Conservation (phyloP, 768 basidiomycete species). For the Boletellus emodensis region DNA sequence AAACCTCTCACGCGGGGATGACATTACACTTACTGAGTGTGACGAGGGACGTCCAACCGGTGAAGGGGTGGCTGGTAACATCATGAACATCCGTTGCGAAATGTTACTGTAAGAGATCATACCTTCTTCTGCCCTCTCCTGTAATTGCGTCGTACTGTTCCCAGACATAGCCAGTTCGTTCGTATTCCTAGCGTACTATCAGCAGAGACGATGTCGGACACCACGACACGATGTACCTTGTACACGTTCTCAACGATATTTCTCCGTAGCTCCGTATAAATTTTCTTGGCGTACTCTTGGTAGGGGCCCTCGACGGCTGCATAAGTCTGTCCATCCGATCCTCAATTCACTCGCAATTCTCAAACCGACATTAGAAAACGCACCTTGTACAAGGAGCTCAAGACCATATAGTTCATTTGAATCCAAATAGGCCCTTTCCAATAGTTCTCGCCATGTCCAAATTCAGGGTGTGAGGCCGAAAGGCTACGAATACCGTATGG, state of each 20-base stretch:
- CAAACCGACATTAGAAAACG: constrained; percentile 1
- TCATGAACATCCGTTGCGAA: constrained; percentile 4
- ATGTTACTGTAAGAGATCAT: constrained; percentile 14
- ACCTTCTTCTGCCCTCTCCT: constrained; percentile 86
- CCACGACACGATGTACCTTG: constrained; percentile 40
- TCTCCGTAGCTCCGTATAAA: constrained; percentile 75
- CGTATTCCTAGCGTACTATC: constrained; percentile 62
- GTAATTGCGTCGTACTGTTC: constrained; percentile 89
- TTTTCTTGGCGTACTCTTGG: constrained; percentile 65
- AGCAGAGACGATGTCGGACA: neutral
- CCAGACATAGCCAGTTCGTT: constrained; percentile 94
- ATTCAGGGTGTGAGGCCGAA: constrained; percentile 83
- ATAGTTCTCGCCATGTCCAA: constrained; percentile 92
- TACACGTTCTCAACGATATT: constrained; percentile 85
- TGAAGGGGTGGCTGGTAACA: constrained; percentile 80
- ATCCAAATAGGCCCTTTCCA: constrained; percentile 98
- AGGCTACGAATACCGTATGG: constrained; percentile 85
- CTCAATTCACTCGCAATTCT: neutral
- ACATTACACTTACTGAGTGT: constrained; percentile 66
- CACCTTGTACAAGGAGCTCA: constrained; percentile 77
- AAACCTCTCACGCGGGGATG: neutral
- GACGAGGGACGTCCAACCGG: constrained; percentile 92
- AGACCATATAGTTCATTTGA: constrained; percentile 92
- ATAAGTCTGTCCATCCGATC: constrained; percentile 57
- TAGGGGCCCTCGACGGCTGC: constrained; percentile 76